Evolutionary conservation across 2,329 filamentous ascomycete species (phyloP).

Genomic region (Pseudocercospora pini-densiflorae): DNA sequence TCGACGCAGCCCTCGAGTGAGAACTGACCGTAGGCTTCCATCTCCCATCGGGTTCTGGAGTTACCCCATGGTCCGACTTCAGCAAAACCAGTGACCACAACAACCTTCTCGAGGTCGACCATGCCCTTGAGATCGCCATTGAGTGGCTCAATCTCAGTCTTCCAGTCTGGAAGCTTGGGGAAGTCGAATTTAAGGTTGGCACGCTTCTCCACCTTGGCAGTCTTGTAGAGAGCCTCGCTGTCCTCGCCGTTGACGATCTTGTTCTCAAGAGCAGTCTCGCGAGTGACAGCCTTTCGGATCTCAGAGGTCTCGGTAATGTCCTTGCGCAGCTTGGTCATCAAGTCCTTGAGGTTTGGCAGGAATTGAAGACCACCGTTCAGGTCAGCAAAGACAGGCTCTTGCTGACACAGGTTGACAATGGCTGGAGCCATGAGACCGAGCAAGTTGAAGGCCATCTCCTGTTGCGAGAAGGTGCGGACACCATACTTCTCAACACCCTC

Average conservation of each 20-base stretch:
- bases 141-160: constrained; percentile 84
- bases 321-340: constrained; percentile 91
- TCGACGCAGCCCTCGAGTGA: constrained; percentile 97
- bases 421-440: constrained; percentile 93
- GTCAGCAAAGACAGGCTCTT: constrained; percentile 94
- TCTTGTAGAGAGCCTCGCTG: constrained; percentile 92
- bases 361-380: constrained; percentile 98
- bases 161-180: constrained; percentile 87
- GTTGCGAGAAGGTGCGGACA: constrained; percentile 97
- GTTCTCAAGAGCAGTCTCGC: constrained; percentile 95
- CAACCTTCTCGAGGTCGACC: constrained; percentile 98
- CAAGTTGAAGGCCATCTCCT: constrained; percentile 99
- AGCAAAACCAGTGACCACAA: constrained; percentile 95
- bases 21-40: constrained; percentile 96
- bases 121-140: constrained; percentile 91
- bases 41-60: constrained; percentile 97
- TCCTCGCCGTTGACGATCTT: constrained; percentile 95
- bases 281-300: constrained; percentile 88
- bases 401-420: constrained; percentile 94
- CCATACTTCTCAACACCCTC: constrained; percentile 96
- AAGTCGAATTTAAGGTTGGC: constrained; percentile 99
- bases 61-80: constrained; percentile 99
- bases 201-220: constrained; percentile 87
- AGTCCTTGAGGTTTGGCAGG: constrained; percentile 90
- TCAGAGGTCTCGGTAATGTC: constrained; percentile 95